Percentiles rank a stretch among this genome's conserved stretches.
phyloP scores from a whole-genome alignment of 176 grass and related monocot genomes.

The Puccinellia tenuiflora region DNA sequence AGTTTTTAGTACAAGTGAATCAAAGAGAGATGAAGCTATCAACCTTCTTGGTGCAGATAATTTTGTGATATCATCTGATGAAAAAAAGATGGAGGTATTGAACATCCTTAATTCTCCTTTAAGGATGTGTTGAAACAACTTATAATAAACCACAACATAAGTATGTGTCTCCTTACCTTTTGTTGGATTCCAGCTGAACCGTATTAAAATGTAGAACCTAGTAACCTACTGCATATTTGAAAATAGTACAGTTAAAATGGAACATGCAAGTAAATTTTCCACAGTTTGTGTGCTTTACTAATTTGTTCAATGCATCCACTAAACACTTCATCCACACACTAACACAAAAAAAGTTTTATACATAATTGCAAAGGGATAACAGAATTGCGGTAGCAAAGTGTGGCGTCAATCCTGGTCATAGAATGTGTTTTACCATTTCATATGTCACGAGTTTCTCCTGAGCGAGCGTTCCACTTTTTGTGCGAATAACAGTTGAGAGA shows the following conservation, averaged over 20 bases:
- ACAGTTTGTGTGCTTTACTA: not conserved
- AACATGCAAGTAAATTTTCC: not conserved
- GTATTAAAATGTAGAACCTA: not conserved
- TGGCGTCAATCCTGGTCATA: not conserved
- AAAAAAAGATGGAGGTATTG: conserved; percentile 63
- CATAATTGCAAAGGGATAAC: not conserved
- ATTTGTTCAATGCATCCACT: not conserved
- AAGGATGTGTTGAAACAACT: not conserved
- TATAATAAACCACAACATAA: not conserved
- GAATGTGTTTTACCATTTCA: not conserved
- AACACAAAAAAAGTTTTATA: not conserved
- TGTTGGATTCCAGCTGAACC: not conserved
- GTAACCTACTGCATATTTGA: not conserved
- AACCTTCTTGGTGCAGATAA: conserved; percentile 56
- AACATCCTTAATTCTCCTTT: not conserved
- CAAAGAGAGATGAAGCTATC: conserved; percentile 77
- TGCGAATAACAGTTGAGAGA: not conserved
- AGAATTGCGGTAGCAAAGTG: not conserved
- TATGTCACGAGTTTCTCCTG: not conserved
- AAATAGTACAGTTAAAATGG: not conserved
- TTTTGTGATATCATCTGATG: conserved; percentile 71
- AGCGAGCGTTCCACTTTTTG: not conserved
- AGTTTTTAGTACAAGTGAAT: conserved; percentile 67
- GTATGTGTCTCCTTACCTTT: not conserved
- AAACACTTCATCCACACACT: not conserved